Base-by-base conservation (phyloP, 2,329 filamentous ascomycete species). In the Fusarium humuli region DNA sequence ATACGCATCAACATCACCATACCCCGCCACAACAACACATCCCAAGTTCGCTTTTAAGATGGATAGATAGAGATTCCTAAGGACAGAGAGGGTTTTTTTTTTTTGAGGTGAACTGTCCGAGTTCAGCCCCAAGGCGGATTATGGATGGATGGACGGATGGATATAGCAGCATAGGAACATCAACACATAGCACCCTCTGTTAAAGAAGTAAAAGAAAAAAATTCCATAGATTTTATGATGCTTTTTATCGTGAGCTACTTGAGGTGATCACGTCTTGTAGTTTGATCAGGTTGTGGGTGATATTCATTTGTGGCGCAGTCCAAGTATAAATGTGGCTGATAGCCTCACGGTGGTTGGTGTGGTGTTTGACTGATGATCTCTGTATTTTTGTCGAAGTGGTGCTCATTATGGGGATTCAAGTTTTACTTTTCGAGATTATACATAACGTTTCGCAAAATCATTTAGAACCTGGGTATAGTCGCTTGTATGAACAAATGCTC, bases 161-260 rank as follows among this genome's bases (percentile, higher is more conserved):
- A 74, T 73, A 73, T 69, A 70, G 64, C 50, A 71, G 70, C 72
- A 54, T 63, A 70, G 61, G 52, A 75, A 73, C 67, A 74, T 67
- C 61, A 72, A 58, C 64, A 71, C 62, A 72, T 60, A 75, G 68
- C 61, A 75, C 73, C 59, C 69, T 69, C 56, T 55, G 66, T 69
- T 64, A 65, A 71, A 70, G 65, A 63, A 70, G 66, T 64, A 64
- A 70, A 70, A 70, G 57, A 71, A 64, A 65, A 73, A 73, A 75
- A 74, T 56, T 72, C 57, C 64, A 75, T 75, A 75, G 73, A 70
- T 22, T 30, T 30, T 29, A 40, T 48, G 30, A 29, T 65, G 20
- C 25, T 40, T 60, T 13, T 46, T 45, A 14, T 30, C 16, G 14
- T 47, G 30, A 57, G 32, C 37, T 46, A 23, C 20, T 34, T 41